These are phyloP conservation scores for Henckelia pumila DNA, from an alignment of 257 asterid genomes.

Conservation along the genomic window DNA sequence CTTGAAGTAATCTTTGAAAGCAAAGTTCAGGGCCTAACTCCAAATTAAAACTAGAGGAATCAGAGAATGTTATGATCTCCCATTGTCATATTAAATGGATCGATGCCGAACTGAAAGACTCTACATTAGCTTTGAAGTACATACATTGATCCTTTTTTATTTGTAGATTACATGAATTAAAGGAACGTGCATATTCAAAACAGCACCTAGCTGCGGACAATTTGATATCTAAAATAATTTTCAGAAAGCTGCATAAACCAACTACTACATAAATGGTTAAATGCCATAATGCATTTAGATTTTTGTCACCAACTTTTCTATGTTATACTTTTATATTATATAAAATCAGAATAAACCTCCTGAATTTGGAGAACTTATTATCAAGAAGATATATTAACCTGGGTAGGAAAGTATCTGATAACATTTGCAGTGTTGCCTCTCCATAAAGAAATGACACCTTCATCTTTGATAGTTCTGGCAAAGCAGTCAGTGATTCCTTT, in stretches of 20 bases:
- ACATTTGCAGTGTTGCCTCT: constrained; percentile 33
- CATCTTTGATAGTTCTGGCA: constrained; percentile 28
- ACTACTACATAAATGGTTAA: neutral
- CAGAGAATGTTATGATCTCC: constrained; percentile 21
- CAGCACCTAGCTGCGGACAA: neutral
- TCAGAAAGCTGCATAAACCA: neutral
- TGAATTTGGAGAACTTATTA: neutral
- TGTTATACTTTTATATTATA: neutral
- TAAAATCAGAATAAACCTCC: no score
- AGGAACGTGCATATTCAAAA: neutral
- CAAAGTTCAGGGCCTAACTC: constrained; percentile 29
- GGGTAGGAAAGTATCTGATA: constrained; percentile 34
- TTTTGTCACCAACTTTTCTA: neutral
- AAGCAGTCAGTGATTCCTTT: constrained; percentile 31
- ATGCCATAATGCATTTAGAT: neutral
- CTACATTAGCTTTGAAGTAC: constrained; percentile 24
- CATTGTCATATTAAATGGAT: neutral
- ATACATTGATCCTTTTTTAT: constrained; percentile 13
- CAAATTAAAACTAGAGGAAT: neutral
- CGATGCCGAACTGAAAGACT: constrained; percentile 26
- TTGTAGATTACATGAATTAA: neutral
- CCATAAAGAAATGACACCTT: constrained; percentile 32
- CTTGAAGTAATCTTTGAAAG: constrained; percentile 32
- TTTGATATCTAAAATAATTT: neutral
- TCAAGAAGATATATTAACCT: constrained; percentile 15